These are phyloP conservation scores for Pseudevernia furfuracea DNA, from an alignment of 495 filamentous ascomycete genomes.

Conservation along the genomic window DNA sequence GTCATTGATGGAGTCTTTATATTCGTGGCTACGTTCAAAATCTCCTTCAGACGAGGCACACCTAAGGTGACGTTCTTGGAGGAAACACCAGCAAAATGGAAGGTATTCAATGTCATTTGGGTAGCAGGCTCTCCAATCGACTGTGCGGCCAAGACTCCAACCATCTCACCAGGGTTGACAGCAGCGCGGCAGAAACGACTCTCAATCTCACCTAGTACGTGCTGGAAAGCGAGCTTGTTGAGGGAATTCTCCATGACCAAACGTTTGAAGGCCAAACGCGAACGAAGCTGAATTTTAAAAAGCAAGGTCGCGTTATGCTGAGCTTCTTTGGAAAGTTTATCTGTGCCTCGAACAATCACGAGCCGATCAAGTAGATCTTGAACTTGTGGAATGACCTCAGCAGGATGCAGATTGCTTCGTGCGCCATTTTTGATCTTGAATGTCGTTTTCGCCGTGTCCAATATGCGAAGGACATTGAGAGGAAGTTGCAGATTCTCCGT, in stretches of 20 bases:
- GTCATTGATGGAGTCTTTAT: constrained; percentile 99
- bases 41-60: constrained; percentile 98
- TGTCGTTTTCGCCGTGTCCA: constrained; percentile 78
- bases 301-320: constrained; percentile 79
- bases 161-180: constrained; percentile 94
- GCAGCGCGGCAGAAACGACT: constrained; percentile 70
- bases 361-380: constrained; percentile 66
- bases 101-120: constrained; percentile 99
- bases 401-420: constrained; percentile 84
- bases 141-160: constrained; percentile 93
- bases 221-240: constrained; percentile 86
- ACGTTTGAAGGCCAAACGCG: constrained; percentile 83
- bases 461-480: constrained; percentile 82
- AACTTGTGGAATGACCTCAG: constrained; percentile 78
- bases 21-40: constrained; percentile 92
- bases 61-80: constrained; percentile 99
- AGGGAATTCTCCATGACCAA: constrained; percentile 75
- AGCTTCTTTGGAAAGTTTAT: constrained; percentile 74
- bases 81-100: constrained; percentile 99
- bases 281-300: constrained; percentile 86
- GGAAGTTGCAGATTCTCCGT: constrained; percentile 83
- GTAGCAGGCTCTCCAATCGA: constrained; percentile 98
- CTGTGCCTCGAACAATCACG: constrained; percentile 75
- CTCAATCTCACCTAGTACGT: constrained; percentile 87
- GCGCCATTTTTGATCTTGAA: constrained; percentile 81